Evolutionary conservation across 2,329 filamentous ascomycete genomes (phyloP), one percentile per base, ranked within the genome.

Genomic region (Sporothrix mexicana): DNA sequence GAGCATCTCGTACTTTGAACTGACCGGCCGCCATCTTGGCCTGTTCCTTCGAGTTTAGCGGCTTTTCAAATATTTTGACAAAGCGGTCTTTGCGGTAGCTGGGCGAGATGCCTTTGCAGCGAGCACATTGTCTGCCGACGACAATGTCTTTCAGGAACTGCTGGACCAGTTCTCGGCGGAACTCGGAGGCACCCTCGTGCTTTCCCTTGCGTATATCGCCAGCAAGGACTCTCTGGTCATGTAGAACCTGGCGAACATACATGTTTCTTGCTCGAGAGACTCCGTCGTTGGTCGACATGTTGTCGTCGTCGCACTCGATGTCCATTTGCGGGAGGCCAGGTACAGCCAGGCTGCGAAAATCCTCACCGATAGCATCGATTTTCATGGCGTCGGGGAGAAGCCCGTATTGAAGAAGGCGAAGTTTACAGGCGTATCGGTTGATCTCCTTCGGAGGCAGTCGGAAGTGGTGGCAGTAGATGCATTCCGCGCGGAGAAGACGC

Each of bases 41-140:
- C 79, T 90, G 90, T 49, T 96, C 90, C 80, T 97, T 97, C 64
- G 87, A 82, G 64, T 87, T 88, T 72, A 98, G 83, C 1, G 92
- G 85, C 79, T 93, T 96, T 79, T 95, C 91, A 81, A 98, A 99
- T 71, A 99, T 94, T 82, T 98, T 99, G 79, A 95, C 92, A 78
- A 90, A 96, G 59, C 92, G 88, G 78, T 99, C 95, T 80, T 97
- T 98, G 77, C 95, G 91, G 82, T 93, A 98, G 1, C 86, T 85
- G 12, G 94, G 95, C 15, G 92, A 95, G 74, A 96, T 89, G 41
- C 92, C 92, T 68, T 84, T 83, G 77, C 88, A 91, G 72, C 83
- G 86, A 62, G 84, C 85, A 82, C 96, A 99, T 78, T 88, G 88
- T 77, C 90, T 92, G 64, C 87, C 86, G 77, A 87, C 88, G 66